Conservation (phyloP, 495 filamentous ascomycete genomes). For the Aspergillus carlsbadensis region DNA sequence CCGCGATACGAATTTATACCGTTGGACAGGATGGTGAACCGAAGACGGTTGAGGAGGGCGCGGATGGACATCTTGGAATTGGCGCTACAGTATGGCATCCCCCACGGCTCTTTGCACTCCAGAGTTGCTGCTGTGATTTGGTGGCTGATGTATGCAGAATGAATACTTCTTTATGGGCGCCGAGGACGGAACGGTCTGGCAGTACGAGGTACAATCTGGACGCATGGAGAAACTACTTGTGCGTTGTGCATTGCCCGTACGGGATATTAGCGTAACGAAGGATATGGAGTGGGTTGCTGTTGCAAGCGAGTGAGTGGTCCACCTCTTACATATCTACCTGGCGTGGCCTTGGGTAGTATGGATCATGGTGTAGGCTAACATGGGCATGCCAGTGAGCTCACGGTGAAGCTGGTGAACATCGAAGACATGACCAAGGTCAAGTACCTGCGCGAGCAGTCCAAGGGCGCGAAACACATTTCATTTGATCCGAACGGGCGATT, state of each 20-base stretch:
- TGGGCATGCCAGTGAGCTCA: conserved; percentile 60
- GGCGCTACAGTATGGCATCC: conserved; percentile 60
- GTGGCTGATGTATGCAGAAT: conserved; percentile 46
- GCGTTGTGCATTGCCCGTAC: conserved; percentile 76
- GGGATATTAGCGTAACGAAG: conserved; percentile 80
- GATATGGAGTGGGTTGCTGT: conserved; percentile 89
- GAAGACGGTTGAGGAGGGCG: conserved; percentile 81
- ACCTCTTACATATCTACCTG: neutral
- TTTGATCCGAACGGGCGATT: conserved; percentile 81
- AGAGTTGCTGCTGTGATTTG: neutral
- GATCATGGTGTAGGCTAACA: conserved; percentile 13
- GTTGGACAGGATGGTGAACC: conserved; percentile 90
- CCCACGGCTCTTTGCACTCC: neutral
- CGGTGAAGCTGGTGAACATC: conserved; percentile 81
- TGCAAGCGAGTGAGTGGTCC: conserved; percentile 74
- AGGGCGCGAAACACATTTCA: conserved; percentile 83
- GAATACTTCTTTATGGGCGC: conserved; percentile 82
- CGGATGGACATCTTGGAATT: conserved; percentile 75
- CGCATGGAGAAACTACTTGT: conserved; percentile 76
- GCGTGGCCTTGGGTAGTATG: no score
- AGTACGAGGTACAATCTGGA: conserved; percentile 77
- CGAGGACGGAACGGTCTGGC: conserved; percentile 90
- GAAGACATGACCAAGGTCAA: conserved; percentile 72
- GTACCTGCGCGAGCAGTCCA: conserved; percentile 75
- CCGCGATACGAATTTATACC: conserved; percentile 84